Base-by-base conservation (phyloP, 768 basidiomycete species). In the Kwoniella pini region DNA sequence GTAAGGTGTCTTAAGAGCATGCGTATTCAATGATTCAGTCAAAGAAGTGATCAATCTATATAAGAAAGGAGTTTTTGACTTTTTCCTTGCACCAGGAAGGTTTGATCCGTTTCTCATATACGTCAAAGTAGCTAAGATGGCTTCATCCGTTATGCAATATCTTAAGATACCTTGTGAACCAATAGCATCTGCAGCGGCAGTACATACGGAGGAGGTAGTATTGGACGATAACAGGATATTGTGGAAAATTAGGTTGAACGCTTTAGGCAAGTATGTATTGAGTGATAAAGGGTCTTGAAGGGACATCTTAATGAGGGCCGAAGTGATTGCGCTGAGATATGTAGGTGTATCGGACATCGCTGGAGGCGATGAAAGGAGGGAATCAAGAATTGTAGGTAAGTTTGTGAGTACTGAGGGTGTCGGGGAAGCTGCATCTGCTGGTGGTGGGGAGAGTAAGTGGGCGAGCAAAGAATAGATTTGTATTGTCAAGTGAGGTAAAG, bases 401-500 rank as follows among this genome's bases (percentile, higher is more conserved):
- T 77, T 78, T 30, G 70, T 28, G 4, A 77, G 63, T 22, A 72
- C 70, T 3, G 73, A 56, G 31, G 77, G 64, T 36, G 56, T 58
- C n/a, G 67, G 64, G 2, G 60, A 55, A 4, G 64, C 33, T 17
- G 64, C 52, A 22, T 70, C 64, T 17, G 63, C 62, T 9, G 77
- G 75, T 9, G 75, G 72, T 11, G 77, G 78, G 10, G 78, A 77
- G 63, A 97, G 87, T 4, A 98, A 82, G 65, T 88, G 87, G 30
- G 93, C 86, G 64, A 99, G 83, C 48, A 94, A 84, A 38, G 88
- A 86, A 76, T 94, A 97, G 28, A 89, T 83, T 13, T 90, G 86
- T 77, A 93, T 88, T 0, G 94, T 88, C 42, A 99, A 83, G 77
- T 93, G 96, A 21, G 89, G 85, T 68, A 95, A 83, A 57, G 90